Evolutionary conservation across 2,329 filamentous ascomycete genomes (phyloP).

Genomic region (Hymenoscyphus fructigenus): DNA sequence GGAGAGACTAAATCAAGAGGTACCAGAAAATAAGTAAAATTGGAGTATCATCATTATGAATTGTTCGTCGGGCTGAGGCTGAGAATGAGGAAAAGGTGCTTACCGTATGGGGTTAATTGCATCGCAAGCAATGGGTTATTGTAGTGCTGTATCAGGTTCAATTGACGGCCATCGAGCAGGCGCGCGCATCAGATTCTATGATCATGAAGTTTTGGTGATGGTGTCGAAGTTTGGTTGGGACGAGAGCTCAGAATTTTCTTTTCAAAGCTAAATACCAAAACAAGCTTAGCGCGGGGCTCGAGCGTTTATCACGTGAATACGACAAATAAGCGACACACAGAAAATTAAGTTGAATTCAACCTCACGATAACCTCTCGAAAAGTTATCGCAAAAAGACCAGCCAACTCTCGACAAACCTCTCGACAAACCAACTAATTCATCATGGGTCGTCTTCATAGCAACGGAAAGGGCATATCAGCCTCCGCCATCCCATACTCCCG

Average conservation of each 20-base stretch:
- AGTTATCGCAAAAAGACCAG: slow-evolving; percentile 13
- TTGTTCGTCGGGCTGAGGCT: slow-evolving; percentile 12
- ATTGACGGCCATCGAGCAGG: not conserved
- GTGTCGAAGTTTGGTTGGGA: not conserved
- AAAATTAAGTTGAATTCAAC: not conserved
- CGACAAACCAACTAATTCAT: slow-evolving; percentile 39
- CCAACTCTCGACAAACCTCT: slow-evolving; percentile 25
- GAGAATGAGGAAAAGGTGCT: slow-evolving; percentile 6
- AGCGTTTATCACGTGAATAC: not conserved
- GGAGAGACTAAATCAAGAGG: slow-evolving; percentile 80
- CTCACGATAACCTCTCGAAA: not conserved
- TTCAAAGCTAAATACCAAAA: not conserved
- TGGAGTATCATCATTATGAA: slow-evolving; percentile 68
- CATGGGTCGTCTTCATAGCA: slow-evolving; percentile 99
- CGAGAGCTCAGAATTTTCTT: not conserved
- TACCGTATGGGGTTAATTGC: slow-evolving; percentile 18
- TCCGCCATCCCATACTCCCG: slow-evolving; percentile 97
- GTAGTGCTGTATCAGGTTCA: not conserved
- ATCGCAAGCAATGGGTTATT: not conserved
- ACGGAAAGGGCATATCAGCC: slow-evolving; percentile 98
- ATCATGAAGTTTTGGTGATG: not conserved
- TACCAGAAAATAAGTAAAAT: slow-evolving; percentile 77
- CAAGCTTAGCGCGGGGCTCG: not conserved
- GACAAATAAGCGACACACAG: not conserved
- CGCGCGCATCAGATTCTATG: not conserved